Base-by-base conservation (phyloP, 1,139 yeast genomes). In the Geotrichum cucujoidarum region DNA sequence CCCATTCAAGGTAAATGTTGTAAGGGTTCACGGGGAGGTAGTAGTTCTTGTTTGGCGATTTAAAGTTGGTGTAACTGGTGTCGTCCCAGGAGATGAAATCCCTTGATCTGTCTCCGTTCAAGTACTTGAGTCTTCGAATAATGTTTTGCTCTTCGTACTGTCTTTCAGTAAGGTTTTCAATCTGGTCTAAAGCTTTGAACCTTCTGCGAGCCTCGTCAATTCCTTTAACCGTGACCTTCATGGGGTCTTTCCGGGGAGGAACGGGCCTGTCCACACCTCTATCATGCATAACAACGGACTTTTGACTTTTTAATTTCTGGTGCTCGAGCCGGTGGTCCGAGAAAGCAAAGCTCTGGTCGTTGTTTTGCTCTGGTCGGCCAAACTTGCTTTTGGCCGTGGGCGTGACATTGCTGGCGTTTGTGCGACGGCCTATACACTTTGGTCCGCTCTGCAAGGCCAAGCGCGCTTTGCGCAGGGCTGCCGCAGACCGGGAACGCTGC, bases 1-100 rank as follows among this genome's bases (percentile, higher is more conserved):
- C 46, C 44, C 44, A 47, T 14, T 37, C 38, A n/a, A 31, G 21
- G 20, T 36, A 36, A 2, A 35, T 31, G 6, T 25, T 20, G 35
- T 21, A 36, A 6, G 43, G 40, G 30, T 42, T 32, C 20, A 31
- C 14, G 4, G 43, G 27, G 8, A 27, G 16, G 34, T 33, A 46
- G 2, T 16, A 17, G 11, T 29, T 25, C n/a, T n/a, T n/a, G 11
- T 39, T 24, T 10, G 30, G 16, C 20, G 14, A 17, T 45, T 20
- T 30, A 16, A 34, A 16, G 25, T 38, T 40, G 29, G 7, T 34
- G 20, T 21, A 32, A 16, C 45, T 30, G 16, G 34, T 32, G 34
- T 42, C 45, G 32, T 42, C 33, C 45, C 45, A 42, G 16, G 16
- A 8, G 7, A 36, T n/a, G 16, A 7, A 21, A 13, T 43, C 21